These are phyloP conservation scores for Diaporthe longicolla DNA, from an alignment of 2,329 filamentous ascomycete species.

Conservation along the genomic window DNA sequence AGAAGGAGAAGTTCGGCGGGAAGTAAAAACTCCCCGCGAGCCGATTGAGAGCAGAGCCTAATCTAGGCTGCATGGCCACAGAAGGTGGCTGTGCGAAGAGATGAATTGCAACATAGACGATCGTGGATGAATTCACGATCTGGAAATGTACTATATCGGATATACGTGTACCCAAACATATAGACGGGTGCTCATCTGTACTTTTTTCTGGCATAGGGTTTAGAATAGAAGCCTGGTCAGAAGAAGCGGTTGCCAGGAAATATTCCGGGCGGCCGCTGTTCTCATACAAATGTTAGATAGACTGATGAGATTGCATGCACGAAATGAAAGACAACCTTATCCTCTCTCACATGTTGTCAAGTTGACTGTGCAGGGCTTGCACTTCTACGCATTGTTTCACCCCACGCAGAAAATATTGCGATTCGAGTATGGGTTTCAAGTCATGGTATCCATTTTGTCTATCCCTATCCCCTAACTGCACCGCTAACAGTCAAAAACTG, in stretches of 20 bases:
- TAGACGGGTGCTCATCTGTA: slow-evolving; percentile 38
- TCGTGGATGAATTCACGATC: slow-evolving; percentile 3
- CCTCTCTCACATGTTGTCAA: slow-evolving; percentile 20
- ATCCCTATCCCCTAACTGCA: slow-evolving; percentile 4
- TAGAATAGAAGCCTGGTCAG: slow-evolving; percentile 31
- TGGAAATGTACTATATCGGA: slow-evolving; percentile 38
- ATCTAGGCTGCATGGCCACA: slow-evolving; percentile 36
- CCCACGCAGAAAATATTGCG: not conserved
- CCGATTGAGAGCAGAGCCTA: not conserved
- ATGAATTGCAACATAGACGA: slow-evolving; percentile 20
- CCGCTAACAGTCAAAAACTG: not conserved
- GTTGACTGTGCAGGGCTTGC: not conserved
- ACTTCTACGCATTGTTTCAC: not conserved
- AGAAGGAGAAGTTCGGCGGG: slow-evolving; percentile 60
- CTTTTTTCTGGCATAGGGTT: slow-evolving; percentile 14
- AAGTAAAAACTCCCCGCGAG: slow-evolving; percentile 19
- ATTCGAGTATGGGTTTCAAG: not conserved
- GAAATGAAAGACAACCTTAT: slow-evolving; percentile 9
- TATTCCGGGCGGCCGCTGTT: slow-evolving; percentile 9
- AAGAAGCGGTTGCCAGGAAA: not conserved
- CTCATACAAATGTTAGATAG: slow-evolving; percentile 33
- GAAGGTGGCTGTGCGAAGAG: not conserved
- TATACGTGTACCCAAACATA: slow-evolving; percentile 12
- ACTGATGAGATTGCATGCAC: slow-evolving; percentile 24
- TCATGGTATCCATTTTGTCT: slow-evolving; percentile 39